These are phyloP conservation scores for Typha latifolia DNA, from an alignment of 176 grass and related monocot species.

Conservation along the genomic window DNA sequence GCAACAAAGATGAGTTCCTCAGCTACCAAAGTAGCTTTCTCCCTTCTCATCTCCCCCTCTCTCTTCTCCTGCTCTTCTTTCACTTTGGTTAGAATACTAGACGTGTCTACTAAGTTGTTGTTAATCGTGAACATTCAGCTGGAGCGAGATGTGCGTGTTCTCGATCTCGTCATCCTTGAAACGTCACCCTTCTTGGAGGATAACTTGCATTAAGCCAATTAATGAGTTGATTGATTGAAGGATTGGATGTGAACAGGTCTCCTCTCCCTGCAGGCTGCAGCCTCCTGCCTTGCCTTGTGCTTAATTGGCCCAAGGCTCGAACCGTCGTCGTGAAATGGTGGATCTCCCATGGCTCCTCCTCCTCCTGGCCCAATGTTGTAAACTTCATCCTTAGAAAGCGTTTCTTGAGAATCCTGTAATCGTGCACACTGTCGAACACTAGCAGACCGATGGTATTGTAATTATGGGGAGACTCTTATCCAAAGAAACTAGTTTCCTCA, in stretches of 20 bases:
- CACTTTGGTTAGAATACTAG: background rate
- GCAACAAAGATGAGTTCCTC: background rate
- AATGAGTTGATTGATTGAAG: background rate
- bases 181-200: no score
- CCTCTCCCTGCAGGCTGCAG: background rate
- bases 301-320: background rate
- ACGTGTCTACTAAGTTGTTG: background rate
- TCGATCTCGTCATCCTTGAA: conserved; percentile 34
- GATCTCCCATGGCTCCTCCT: background rate
- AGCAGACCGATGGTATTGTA: no score
- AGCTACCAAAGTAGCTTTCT: background rate
- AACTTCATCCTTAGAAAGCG: background rate
- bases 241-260: background rate
- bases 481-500: no score
- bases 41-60: conserved; percentile 13
- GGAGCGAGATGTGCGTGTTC: conserved; percentile 58
- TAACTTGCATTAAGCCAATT: no score
- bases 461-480: no score
- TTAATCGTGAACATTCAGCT: conserved; percentile 1
- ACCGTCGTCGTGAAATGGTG: background rate
- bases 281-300: background rate
- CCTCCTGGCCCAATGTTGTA: background rate
- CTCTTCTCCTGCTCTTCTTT: background rate
- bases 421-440: no score
- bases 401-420: no score